Evolutionary conservation across 352 stramenopile genomes (phyloP).

Genomic region (Thalassiosira exigua): DNA sequence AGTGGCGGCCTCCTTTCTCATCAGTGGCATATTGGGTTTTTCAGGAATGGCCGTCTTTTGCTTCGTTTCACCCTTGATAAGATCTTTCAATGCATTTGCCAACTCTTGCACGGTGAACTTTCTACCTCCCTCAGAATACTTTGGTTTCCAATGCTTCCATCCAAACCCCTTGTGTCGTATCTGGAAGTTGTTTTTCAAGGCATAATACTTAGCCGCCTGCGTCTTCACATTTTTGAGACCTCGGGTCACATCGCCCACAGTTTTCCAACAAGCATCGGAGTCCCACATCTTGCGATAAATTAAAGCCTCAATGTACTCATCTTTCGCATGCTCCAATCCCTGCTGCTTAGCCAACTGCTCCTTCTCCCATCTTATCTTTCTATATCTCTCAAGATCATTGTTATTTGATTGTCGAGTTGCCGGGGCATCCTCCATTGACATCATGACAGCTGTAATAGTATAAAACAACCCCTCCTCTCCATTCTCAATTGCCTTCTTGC

Average conservation of each 20-base stretch:
- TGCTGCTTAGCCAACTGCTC: constrained; percentile 6
- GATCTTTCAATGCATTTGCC: neutral
- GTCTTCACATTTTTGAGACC: constrained; percentile 21
- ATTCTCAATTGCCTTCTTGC: constrained; percentile 5
- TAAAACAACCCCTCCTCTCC: constrained; percentile 26
- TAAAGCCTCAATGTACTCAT: constrained; percentile 26
- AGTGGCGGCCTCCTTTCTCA: neutral
- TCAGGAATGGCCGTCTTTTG: neutral
- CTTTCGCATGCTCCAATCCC: constrained; percentile 8
- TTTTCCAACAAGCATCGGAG: constrained; percentile 36
- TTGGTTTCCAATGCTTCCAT: constrained; percentile 12
- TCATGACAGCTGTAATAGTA: neutral
- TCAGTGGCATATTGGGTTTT: neutral
- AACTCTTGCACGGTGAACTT: neutral
- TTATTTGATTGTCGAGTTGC: neutral
- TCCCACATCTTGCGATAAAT: constrained; percentile 29
- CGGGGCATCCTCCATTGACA: neutral
- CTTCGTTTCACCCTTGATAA: neutral
- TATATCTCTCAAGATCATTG: neutral
- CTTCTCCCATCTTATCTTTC: neutral
- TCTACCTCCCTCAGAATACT: constrained; percentile 34
- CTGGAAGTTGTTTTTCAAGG: constrained; percentile 34
- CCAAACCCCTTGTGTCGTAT: constrained; percentile 27
- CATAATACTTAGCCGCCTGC: constrained; percentile 12
- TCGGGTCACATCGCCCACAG: neutral